Percentiles rank a stretch among this genome's conserved stretches.
phyloP scores from a whole-genome alignment of 202 grass and related monocot species.

The Carex arenaria region DNA sequence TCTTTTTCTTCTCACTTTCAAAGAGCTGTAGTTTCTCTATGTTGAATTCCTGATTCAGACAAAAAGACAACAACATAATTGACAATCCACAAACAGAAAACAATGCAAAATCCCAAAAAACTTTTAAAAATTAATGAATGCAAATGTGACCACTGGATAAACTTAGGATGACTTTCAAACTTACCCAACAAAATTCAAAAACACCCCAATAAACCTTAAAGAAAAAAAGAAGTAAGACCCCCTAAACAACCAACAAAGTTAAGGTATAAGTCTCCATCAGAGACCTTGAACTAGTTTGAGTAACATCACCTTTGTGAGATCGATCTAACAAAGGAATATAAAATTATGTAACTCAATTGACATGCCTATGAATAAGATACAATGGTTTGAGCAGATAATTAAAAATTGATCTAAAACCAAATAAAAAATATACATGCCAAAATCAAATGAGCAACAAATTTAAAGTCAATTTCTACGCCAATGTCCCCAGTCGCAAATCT shows the following conservation, averaged over 20 bases:
- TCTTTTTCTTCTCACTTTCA: constrained; percentile 77
- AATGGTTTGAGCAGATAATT: not conserved
- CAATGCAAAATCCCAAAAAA: not conserved
- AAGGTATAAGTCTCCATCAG: not conserved
- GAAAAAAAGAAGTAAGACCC: not conserved
- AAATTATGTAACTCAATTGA: not conserved
- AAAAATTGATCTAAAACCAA: not conserved
- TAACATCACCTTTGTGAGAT: not conserved
- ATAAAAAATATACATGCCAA: not conserved
- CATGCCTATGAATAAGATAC: not conserved
- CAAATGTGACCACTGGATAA: not conserved
- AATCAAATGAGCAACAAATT: not conserved
- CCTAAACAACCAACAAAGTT: not conserved
- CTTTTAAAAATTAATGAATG: not conserved
- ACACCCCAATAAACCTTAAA: not conserved
- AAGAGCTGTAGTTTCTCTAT: constrained; percentile 70
- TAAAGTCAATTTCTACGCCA: not conserved
- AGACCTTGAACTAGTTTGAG: not conserved
- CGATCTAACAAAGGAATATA: not conserved
- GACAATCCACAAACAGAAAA: not conserved
- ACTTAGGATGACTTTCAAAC: not conserved
- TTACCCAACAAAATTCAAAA: not conserved
- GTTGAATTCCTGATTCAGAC: constrained; percentile 55
- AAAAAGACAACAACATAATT: not conserved
- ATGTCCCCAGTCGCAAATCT: not conserved